A percentile compares a stretch with the other conserved stretches of the same genome.
phyloP scores from a whole-genome alignment of 2,329 filamentous ascomycete species.

The Penicillium fuscoglaucum region DNA sequence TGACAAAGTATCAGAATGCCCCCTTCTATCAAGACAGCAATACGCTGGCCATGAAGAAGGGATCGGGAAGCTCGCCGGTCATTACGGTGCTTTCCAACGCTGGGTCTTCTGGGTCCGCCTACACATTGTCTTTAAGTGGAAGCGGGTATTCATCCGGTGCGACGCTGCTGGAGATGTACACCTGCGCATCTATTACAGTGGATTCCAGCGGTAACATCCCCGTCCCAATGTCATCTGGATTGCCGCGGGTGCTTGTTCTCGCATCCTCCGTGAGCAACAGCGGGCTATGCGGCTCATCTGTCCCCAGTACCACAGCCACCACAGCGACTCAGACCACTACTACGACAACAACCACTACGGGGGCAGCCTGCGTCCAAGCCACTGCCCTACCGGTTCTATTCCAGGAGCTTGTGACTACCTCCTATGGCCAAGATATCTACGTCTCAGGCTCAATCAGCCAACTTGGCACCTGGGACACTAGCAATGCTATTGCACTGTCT shows the following conservation, averaged over 20 bases:
- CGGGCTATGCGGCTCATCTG: conserved; percentile 13
- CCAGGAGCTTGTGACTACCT: conserved; percentile 58
- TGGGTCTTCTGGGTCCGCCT: conserved; percentile 32
- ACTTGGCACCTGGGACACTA: conserved; percentile 64
- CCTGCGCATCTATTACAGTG: conserved; percentile 47
- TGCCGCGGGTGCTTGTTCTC: conserved; percentile 41
- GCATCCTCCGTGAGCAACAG: conserved; percentile 14
- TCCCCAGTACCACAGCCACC: conserved; percentile 1
- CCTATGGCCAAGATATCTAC: conserved; percentile 64
- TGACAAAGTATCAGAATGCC: conserved; percentile 28
- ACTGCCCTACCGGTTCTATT: conserved; percentile 63
- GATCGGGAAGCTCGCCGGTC: conserved; percentile 40
- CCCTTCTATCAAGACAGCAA: conserved; percentile 46
- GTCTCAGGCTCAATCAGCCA: conserved; percentile 60
- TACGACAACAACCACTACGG: conserved; percentile 5
- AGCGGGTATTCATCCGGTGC: conserved; percentile 26
- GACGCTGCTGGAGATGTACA: conserved; percentile 30
- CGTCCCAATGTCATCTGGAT: conserved; percentile 46
- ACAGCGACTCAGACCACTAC: conserved; percentile 7
- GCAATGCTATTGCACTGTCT: conserved; percentile 56
- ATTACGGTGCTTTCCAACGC: conserved; percentile 48
- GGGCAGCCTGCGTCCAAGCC: conserved; percentile 23
- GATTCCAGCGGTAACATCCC: conserved; percentile 47
- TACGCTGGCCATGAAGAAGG: conserved; percentile 47
- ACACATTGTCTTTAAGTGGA: conserved; percentile 25